phyloP scores from a whole-genome alignment of 495 filamentous ascomycete genomes.

The Penicillium pancosmium region DNA sequence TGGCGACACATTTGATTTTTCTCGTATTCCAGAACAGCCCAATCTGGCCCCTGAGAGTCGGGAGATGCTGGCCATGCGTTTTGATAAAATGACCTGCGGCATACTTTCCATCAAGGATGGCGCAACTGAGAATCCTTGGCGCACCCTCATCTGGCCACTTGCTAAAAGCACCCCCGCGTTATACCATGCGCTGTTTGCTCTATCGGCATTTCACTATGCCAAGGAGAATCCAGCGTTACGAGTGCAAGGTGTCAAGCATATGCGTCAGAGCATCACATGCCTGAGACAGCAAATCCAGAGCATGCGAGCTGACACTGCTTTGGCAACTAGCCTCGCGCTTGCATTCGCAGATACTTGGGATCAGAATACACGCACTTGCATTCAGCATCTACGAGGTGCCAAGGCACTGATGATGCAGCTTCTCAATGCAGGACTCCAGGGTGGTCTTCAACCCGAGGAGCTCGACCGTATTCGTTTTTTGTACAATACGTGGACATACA shows the following conservation, averaged over 20 bases:
- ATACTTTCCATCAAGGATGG: slow-evolving; percentile 77
- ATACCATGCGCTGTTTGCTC: slow-evolving; percentile 74
- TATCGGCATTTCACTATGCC: slow-evolving; percentile 77
- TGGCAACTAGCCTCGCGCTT: slow-evolving; percentile 73
- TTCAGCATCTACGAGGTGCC: slow-evolving; percentile 72
- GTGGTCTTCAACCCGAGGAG: slow-evolving; percentile 40
- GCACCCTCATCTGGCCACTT: slow-evolving; percentile 72
- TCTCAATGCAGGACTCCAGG: slow-evolving; percentile 45
- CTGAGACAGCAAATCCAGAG: slow-evolving; percentile 60
- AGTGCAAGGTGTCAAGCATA: slow-evolving; percentile 71
- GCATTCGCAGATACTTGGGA: slow-evolving; percentile 83
- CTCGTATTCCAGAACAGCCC: slow-evolving; percentile 18
- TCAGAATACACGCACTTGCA: slow-evolving; percentile 72
- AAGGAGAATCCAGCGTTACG: slow-evolving; percentile 59
- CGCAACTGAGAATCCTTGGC: slow-evolving; percentile 75
- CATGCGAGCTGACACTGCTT: slow-evolving; percentile 66
- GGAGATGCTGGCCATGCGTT: slow-evolving; percentile 69
- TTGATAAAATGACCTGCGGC: slow-evolving; percentile 72
- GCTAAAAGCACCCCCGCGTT: slow-evolving; percentile 67
- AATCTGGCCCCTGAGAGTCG: slow-evolving; percentile 50
- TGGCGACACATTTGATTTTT: slow-evolving; percentile 7
- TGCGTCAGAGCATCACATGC: slow-evolving; percentile 64
- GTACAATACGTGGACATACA: slow-evolving; percentile 79
- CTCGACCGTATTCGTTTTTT: slow-evolving; percentile 66
- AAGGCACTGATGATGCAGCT: slow-evolving; percentile 65